Percentiles rank a stretch among this genome's conserved stretches.
phyloP scores from a whole-genome alignment of 306 rosid species.

The Vicia sativa region DNA sequence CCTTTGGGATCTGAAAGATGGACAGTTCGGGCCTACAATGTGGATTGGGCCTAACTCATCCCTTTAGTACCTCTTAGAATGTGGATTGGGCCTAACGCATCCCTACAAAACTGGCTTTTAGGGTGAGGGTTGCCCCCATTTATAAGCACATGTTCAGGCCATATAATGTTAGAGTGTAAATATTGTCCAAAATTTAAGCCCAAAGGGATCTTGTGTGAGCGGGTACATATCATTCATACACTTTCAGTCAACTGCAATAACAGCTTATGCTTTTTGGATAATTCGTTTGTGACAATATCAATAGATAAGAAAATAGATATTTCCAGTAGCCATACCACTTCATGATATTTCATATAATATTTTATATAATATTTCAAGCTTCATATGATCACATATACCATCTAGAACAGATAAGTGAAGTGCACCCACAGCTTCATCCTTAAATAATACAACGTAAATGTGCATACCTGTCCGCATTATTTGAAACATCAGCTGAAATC shows the following conservation, averaged over 20 bases:
- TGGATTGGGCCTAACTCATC: no score
- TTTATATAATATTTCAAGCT: conserved; percentile 4
- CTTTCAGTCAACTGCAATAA: not conserved
- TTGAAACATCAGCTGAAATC: conserved; percentile 68
- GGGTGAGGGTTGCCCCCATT: no score
- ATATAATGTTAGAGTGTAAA: not conserved
- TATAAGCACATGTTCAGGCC: no score
- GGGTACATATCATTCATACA: not conserved
- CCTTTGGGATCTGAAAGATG: no score
- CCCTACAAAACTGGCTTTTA: no score
- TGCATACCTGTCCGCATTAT: conserved; percentile 69
- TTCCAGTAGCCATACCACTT: conserved; percentile 8
- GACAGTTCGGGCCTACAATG: no score
- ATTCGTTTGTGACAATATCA: not conserved
- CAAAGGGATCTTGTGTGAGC: not conserved
- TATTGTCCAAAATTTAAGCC: not conserved
- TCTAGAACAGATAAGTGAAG: conserved; percentile 24
- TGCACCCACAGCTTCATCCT: conserved; percentile 24
- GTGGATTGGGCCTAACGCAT: no score
- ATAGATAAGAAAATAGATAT: conserved; percentile 19
- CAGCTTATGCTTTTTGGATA: not conserved
- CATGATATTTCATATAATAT: not conserved
- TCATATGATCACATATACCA: conserved; percentile 3
- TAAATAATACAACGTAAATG: conserved; percentile 34
- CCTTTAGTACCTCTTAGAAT: no score